Evolutionary conservation across 2,329 filamentous ascomycete species (phyloP).

Genomic region (Geosmithia putterillii): DNA sequence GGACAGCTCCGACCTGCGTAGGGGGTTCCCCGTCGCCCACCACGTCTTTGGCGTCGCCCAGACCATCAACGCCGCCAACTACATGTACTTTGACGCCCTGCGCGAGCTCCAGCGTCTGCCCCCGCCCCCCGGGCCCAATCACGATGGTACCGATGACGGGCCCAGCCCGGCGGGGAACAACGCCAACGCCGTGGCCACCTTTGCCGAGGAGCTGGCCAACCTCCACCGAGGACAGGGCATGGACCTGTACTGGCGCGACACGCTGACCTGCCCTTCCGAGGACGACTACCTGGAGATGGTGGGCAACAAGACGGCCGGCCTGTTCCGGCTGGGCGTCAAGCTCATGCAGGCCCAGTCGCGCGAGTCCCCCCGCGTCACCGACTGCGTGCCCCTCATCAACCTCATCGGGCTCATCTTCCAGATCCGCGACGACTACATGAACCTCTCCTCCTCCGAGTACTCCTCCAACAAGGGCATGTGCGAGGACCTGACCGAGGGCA

Average conservation of each 20-base stretch:
- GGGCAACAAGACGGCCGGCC: slow-evolving; percentile 76
- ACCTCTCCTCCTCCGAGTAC: slow-evolving; percentile 63
- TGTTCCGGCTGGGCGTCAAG: slow-evolving; percentile 76
- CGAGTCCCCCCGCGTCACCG: slow-evolving; percentile 42
- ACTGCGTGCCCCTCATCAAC: slow-evolving; percentile 78
- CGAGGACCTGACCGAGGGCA: slow-evolving; percentile 92
- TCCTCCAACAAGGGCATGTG: slow-evolving; percentile 83
- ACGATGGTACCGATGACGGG: slow-evolving; percentile 52
- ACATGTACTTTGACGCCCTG: slow-evolving; percentile 73
- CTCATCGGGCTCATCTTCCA: slow-evolving; percentile 78
- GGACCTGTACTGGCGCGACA: slow-evolving; percentile 85
- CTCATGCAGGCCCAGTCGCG: slow-evolving; percentile 58
- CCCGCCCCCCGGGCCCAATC: no score
- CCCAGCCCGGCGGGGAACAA: slow-evolving; percentile 72
- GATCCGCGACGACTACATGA: slow-evolving; percentile 89
- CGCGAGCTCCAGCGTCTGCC: slow-evolving; percentile 62
- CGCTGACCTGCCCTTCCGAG: slow-evolving; percentile 69
- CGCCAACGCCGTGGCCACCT: slow-evolving; percentile 55
- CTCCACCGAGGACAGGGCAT: slow-evolving; percentile 81
- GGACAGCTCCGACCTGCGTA: slow-evolving; percentile 63
- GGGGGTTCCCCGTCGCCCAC: slow-evolving; percentile 73
- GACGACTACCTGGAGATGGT: slow-evolving; percentile 95
- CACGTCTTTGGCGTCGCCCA: slow-evolving; percentile 76
- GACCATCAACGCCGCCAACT: slow-evolving; percentile 85
- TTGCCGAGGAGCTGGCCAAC: slow-evolving; percentile 72